Percentiles rank a stretch among this genome's conserved stretches.
Evolutionary conservation across 768 basidiomycete species (phyloP).

Genomic region (Fomitopsis serialis): DNA sequence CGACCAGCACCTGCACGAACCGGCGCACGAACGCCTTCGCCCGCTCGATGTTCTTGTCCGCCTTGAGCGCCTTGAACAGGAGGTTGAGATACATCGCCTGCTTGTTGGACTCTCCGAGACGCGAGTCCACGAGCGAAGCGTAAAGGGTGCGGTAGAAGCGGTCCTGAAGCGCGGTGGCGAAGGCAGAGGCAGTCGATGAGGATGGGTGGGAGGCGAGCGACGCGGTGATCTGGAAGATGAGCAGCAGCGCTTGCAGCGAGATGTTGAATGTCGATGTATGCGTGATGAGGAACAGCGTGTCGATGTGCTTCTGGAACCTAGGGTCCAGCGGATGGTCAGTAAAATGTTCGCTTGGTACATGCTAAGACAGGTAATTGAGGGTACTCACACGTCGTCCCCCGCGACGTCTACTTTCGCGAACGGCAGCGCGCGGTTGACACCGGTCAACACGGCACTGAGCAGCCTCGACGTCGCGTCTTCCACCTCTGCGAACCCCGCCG

Average conservation of each 20-base stretch:
- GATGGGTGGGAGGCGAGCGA: slow-evolving; percentile 36
- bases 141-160: slow-evolving; percentile 84
- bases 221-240: slow-evolving; percentile 79
- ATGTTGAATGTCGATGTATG: slow-evolving; percentile 97
- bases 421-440: slow-evolving; percentile 92
- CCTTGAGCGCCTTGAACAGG: slow-evolving; percentile 85
- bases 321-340: neutral
- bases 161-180: slow-evolving; percentile 49
- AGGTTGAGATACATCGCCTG: slow-evolving; percentile 97
- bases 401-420: slow-evolving; percentile 70
- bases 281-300: slow-evolving; percentile 91
- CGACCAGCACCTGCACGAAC: slow-evolving; percentile 73
- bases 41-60: slow-evolving; percentile 50
- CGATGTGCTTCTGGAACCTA: slow-evolving; percentile 82
- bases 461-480: slow-evolving; percentile 79
- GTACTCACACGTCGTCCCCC: slow-evolving; percentile 53
- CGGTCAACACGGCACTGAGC: slow-evolving; percentile 86
- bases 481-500: slow-evolving; percentile 66
- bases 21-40: slow-evolving; percentile 78
- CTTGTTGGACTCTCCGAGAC: slow-evolving; percentile 79
- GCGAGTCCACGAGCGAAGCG: slow-evolving; percentile 78
- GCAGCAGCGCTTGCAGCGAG: slow-evolving; percentile 83
- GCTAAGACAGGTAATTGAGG: neutral
- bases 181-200: slow-evolving; percentile 32
- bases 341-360: neutral